Evolutionary conservation across 1,284 basidiomycete genomes (phyloP).

Genomic region (Ustilago xerochloae): DNA sequence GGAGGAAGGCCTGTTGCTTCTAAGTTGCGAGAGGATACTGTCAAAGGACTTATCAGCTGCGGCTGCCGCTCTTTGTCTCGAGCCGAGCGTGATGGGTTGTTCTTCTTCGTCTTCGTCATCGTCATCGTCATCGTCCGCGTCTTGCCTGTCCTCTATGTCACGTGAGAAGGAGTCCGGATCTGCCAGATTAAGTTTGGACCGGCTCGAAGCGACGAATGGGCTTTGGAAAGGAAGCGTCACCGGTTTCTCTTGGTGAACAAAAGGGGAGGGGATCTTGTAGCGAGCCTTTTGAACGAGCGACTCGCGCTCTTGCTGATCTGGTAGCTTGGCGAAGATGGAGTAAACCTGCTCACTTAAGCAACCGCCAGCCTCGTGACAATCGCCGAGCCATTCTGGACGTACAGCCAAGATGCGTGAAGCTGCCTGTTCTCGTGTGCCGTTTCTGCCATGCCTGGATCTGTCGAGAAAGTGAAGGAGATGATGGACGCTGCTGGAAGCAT

Average conservation of each 20-base stretch:
- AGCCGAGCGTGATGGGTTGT: slow-evolving; percentile 38
- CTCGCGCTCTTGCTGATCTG: slow-evolving; percentile 8
- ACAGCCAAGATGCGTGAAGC: slow-evolving; percentile 77
- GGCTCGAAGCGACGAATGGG: slow-evolving; percentile 26
- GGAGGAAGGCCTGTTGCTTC: slow-evolving; percentile 4
- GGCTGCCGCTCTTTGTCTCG: slow-evolving; percentile 38
- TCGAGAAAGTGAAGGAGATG: slow-evolving; percentile 47
- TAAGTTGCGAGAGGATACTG: slow-evolving; percentile 44
- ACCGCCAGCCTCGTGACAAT: slow-evolving; percentile 78
- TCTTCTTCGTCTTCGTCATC: slow-evolving; percentile 23
- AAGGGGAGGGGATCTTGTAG: slow-evolving; percentile 39
- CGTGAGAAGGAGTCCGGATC: slow-evolving; percentile 1
- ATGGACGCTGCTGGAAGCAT: slow-evolving; percentile 72
- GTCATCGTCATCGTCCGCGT: slow-evolving; percentile 4
- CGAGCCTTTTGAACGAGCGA: slow-evolving; percentile 27
- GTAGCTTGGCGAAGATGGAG: slow-evolving; percentile 44
- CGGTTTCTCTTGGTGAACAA: slow-evolving; percentile 19
- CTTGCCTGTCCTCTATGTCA: background rate
- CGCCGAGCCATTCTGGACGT: slow-evolving; percentile 89
- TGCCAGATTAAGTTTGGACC: slow-evolving; percentile 10
- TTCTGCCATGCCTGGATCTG: slow-evolving; percentile 72
- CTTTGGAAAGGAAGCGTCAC: slow-evolving; percentile 19
- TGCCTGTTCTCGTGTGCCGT: slow-evolving; percentile 75
- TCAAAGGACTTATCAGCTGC: slow-evolving; percentile 45
- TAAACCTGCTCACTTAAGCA: slow-evolving; percentile 53